Evolutionary conservation across 305 asterid species (phyloP), one percentile per base, ranked within the genome.

Genomic region (Fraxinus nigra): DNA sequence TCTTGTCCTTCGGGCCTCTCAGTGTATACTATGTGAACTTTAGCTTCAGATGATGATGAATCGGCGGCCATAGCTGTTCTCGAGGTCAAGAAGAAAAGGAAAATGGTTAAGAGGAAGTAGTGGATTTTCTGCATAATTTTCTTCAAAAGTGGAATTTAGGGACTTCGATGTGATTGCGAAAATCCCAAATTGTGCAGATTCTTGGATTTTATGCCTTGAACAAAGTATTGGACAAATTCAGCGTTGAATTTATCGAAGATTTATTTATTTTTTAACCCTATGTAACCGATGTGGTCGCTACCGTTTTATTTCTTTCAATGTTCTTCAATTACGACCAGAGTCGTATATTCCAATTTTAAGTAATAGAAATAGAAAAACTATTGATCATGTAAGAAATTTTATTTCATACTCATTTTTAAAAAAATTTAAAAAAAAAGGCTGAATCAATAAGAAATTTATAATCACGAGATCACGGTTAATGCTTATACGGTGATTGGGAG

Each of bases 1-100:
- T 91, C 94, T 61, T 78, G 86, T 82, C 87, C 93, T 33, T 90
- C 82, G 6, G 95, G 97, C 13, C 75, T 85, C 84, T 92, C 95
- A 6, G 96, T 93, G 74, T 94, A 95, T 61, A 95, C 90, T 26
- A 94, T 95, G 87, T 94, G 93, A 75, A 95, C 98, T 85, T 86
- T 88, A 11, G 98, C 91, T 30, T 89, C 93, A 20, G 92, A 78
- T 1, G 92, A 90, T 9, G 95, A 86, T 20, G 93, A 84, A 80
- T 81, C 89, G 24, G 76, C 86, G 32, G 93, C 94, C 97, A 91
- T 92, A 63, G 90, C 67, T 56, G 13, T 56, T 56, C 24, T 83
- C 69, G 89, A 75, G 78, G 34, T 65, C n/a, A 65, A 65, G 7
- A 24, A 65, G 2, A 65, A 65, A 65, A 65, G 35, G n/a, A 11